Base-by-base conservation (phyloP, 2,329 filamentous ascomycete genomes). In the Calycina herbarum region DNA sequence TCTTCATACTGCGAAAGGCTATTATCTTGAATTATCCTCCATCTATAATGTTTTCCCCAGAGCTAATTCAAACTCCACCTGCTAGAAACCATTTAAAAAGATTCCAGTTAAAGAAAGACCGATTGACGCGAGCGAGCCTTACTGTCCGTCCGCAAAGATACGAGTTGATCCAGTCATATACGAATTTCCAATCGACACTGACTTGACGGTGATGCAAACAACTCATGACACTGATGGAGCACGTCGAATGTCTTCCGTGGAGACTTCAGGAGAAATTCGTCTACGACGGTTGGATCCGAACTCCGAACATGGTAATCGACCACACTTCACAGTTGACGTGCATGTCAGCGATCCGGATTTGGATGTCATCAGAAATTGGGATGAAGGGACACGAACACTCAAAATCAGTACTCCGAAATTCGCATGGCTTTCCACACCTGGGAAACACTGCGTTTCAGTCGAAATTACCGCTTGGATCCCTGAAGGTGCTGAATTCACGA, bases 391-490 rank as follows among this genome's bases (percentile, higher is more conserved):
- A 1, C 67, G 67, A 33, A 51, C 63, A 7, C 58, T 75, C 6
- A 68, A 69, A 56, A 67, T 76, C 24, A 70, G 65, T 33, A 74
- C 73, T 2, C 74, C 74, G 6, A 66, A 60, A 56, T 66, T 66
- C 64, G 67, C 69, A 8, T 59, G 51, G n/a, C 54, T 70, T 15
- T 42, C 45, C 51, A 17, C 57, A 13, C 20, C 40, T 29, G 61
- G 56, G 3, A 64, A 51, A 2, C 72, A 72, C 58, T 76, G 74
- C 58, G 66, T 76, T 27, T 73, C 71, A 29, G 17, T 76, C 10
- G 71, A 71, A 42, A 69, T 76, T 38, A 75, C 70, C 15, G 74
- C 70, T 51, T 76, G 72, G 73, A 63, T 76, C 54, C 74, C 74
- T n/a, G 71, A 74, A 29, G 64, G 71, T 67, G 67, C 67, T 24